Evolutionary conservation across 1,139 yeast species (phyloP), one percentile per base, ranked within the genome.

Genomic region (Arxiozyma bovina): DNA sequence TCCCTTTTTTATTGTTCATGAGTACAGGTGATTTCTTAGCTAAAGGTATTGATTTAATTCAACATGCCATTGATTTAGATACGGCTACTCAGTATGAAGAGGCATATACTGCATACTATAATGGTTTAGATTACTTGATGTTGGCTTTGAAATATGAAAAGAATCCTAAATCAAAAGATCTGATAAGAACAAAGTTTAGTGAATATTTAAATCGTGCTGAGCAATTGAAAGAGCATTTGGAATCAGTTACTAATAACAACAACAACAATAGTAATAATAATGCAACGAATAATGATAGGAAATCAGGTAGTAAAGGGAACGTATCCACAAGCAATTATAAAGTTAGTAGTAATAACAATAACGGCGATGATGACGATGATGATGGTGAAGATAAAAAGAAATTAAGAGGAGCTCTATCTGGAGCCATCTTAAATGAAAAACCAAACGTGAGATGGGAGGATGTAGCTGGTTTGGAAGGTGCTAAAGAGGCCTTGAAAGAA

Each of bases 401-500:
- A 70, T 75, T 94, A 55, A 75, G 97, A 60, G 91, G 94, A 3
- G 98, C 99, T 0, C 75, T 94, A 55, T 87, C 96, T 0, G 94
- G 96, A 1, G 96, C 98, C 0, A 91, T 94, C 60, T 75, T 94
- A 53, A 80, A 93, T 42, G 99, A 93, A 64, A 91, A 82, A 58
- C 99, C 99, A 34, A 85, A 94, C 66, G 95, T 94, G 40, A 79
- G 79, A 59, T 94, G 99, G 99, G 85, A 81, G 58, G 99, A 94
- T 67, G 86, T 94, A 61, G 99, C 99, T 1, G 99, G 99, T 25
- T 77, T 94, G 59, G 98, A 93, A 59, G 79, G 81, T 42, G 99
- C 99, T 9, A 94, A 94, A 67, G 98, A 93, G 64, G 96, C 99
- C 0, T 75, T 94, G 56, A 94, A 94, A 70, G 99, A 94, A 71